A percentile compares a stretch with the other conserved stretches of the same genome.
These are phyloP conservation scores for Mixia osmundae DNA, from an alignment of 1,284 basidiomycete species.

Conservation along the genomic window DNA sequence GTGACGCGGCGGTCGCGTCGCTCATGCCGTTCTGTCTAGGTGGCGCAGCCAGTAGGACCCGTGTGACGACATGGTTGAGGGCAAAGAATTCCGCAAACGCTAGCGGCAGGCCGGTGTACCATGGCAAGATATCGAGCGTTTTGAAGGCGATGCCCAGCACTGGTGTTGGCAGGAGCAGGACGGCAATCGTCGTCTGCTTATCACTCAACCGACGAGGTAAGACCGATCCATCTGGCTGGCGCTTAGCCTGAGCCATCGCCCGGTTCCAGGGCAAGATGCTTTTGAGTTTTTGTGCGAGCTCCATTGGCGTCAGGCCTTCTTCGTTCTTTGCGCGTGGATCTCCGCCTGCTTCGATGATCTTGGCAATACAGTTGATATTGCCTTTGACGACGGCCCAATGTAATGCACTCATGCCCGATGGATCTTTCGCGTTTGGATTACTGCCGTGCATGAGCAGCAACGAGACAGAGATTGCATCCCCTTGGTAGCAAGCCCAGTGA, in stretches of 20 bases:
- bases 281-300: slow-evolving; percentile 87
- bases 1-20: slow-evolving; percentile 22
- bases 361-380: slow-evolving; percentile 56
- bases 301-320: slow-evolving; percentile 65
- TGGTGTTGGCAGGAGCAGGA: slow-evolving; percentile 53
- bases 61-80: slow-evolving; percentile 77
- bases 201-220: slow-evolving; percentile 10
- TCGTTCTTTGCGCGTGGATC: slow-evolving; percentile 60
- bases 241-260: slow-evolving; percentile 53
- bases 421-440: slow-evolving; percentile 47
- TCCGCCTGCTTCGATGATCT: slow-evolving; percentile 60
- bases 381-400: slow-evolving; percentile 99
- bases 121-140: slow-evolving; percentile 50
- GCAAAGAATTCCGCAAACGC: slow-evolving; percentile 64
- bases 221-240: slow-evolving; percentile 17
- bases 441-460: slow-evolving; percentile 73
- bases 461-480: slow-evolving; percentile 84
- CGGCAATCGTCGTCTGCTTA: slow-evolving; percentile 51
- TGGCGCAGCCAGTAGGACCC: slow-evolving; percentile 46
- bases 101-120: slow-evolving; percentile 66
- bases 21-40: slow-evolving; percentile 16
- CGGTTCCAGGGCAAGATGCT: slow-evolving; percentile 64
- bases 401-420: slow-evolving; percentile 61
- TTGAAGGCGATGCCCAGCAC: slow-evolving; percentile 62
- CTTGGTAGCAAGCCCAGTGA: slow-evolving; percentile 99